Evolutionary conservation across 495 filamentous ascomycete genomes (phyloP).

Genomic region (Penicillium lagena): DNA sequence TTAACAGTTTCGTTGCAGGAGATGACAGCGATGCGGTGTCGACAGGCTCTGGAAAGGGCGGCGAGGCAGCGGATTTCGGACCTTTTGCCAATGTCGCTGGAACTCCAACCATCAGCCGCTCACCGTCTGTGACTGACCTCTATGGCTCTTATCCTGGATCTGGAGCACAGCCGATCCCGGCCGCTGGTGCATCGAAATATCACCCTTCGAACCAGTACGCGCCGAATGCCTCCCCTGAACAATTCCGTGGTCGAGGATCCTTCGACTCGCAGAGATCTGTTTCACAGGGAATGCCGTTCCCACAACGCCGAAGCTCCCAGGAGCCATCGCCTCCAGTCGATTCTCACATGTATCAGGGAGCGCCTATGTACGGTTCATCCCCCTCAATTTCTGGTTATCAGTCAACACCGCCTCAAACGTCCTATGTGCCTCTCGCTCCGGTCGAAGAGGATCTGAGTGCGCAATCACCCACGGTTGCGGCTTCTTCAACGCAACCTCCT

Average conservation of each 20-base stretch:
- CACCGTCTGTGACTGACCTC: slow-evolving; percentile 68
- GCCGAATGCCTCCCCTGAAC: slow-evolving; percentile 43
- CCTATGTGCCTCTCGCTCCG: slow-evolving; percentile 41
- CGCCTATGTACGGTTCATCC: slow-evolving; percentile 23
- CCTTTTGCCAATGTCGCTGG: slow-evolving; percentile 77
- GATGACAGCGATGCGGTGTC: slow-evolving; percentile 67
- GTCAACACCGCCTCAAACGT: slow-evolving; percentile 43
- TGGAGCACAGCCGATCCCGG: slow-evolving; percentile 28
- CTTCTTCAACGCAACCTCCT: slow-evolving; percentile 13
- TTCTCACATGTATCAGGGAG: slow-evolving; percentile 21
- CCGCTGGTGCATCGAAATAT: slow-evolving; percentile 53
- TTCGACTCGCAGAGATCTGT: slow-evolving; percentile 41
- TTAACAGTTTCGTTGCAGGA: slow-evolving; percentile 91
- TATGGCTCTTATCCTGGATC: slow-evolving; percentile 53
- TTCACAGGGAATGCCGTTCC: slow-evolving; percentile 21
- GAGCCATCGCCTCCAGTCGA: slow-evolving; percentile 33
- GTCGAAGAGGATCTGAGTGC: slow-evolving; percentile 34
- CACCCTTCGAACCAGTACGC: slow-evolving; percentile 50
- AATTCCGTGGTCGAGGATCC: slow-evolving; percentile 35
- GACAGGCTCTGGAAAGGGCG: slow-evolving; percentile 50
- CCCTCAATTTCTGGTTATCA: slow-evolving; percentile 34
- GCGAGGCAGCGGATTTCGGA: slow-evolving; percentile 50
- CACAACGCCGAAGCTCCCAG: slow-evolving; percentile 36
- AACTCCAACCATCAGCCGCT: slow-evolving; percentile 77
- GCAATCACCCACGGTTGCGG: slow-evolving; percentile 19